phyloP scores from a whole-genome alignment of 2,329 filamentous ascomycete species.

The Blastomyces parvus region DNA sequence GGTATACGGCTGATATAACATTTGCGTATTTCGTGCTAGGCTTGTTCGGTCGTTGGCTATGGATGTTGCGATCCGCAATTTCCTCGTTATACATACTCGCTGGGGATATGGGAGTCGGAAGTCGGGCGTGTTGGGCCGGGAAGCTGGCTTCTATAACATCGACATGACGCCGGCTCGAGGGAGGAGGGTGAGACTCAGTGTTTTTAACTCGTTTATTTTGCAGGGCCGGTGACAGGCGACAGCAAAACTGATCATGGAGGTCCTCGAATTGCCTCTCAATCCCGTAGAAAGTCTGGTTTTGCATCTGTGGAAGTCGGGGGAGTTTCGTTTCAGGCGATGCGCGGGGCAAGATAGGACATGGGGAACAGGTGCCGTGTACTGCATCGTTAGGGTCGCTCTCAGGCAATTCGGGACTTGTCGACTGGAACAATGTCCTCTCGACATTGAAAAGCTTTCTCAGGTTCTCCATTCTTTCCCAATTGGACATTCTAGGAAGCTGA shows the following conservation, averaged over 20 bases:
- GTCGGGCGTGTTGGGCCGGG: constrained; percentile 25
- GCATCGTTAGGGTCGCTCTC: constrained; percentile 4
- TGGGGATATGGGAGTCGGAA: constrained; percentile 23
- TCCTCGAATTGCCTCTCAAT: constrained; percentile 34
- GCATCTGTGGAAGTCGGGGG: constrained; percentile 20
- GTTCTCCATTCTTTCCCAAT: constrained; percentile 22
- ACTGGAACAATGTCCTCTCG: constrained; percentile 13
- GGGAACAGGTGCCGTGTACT: constrained; percentile 1
- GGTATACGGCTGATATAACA: constrained; percentile 29
- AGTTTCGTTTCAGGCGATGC: constrained; percentile 8
- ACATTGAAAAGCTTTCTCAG: constrained; percentile 14
- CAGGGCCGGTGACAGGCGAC: constrained; percentile 21
- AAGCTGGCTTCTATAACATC: constrained; percentile 34
- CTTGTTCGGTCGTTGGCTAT: constrained; percentile 18
- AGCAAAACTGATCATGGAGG: constrained; percentile 28
- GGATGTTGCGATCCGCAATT: constrained; percentile 37
- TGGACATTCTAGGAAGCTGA: not conserved
- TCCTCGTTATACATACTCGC: constrained; percentile 35
- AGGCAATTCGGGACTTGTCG: constrained; percentile 5
- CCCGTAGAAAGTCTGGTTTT: constrained; percentile 26
- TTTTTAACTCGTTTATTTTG: constrained; percentile 21
- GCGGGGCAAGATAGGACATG: not conserved
- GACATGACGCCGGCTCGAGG: constrained; percentile 28
- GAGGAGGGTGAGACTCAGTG: constrained; percentile 10
- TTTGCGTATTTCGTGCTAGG: constrained; percentile 21